These are phyloP conservation scores for Cicer pinnatifidum DNA, from an alignment of 306 rosid genomes.

Conservation along the genomic window DNA sequence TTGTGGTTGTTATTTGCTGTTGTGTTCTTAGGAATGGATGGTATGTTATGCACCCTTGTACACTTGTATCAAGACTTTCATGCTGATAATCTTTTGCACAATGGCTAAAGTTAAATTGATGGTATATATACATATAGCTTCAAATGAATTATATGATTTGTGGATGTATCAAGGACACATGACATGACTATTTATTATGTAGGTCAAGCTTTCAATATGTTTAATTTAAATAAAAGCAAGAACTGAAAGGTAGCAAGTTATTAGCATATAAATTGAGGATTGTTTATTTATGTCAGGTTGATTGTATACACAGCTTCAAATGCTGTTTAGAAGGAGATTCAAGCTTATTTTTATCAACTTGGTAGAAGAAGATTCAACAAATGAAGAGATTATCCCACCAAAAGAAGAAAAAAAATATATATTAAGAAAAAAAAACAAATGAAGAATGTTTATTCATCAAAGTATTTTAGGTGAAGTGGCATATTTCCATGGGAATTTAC, in stretches of 20 bases:
- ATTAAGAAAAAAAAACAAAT: not conserved
- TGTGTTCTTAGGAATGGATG: not conserved
- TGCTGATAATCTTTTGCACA: not conserved
- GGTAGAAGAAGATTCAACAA: slow-evolving; percentile 1
- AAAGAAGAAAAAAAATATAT: not conserved
- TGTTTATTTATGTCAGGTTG: slow-evolving; percentile 11
- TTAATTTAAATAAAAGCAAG: not conserved
- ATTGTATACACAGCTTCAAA: slow-evolving; percentile 2
- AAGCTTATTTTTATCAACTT: not conserved
- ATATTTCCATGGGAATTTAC: not conserved
- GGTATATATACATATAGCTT: not conserved
- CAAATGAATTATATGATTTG: slow-evolving; percentile 19
- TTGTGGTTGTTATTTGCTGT: slow-evolving; percentile 6
- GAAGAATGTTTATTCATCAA: not conserved
- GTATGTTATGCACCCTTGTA: not conserved
- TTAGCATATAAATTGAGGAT: not conserved
- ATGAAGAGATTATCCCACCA: not conserved
- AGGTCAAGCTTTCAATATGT: slow-evolving; percentile 4
- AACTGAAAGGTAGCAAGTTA: not conserved
- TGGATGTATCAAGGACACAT: slow-evolving; percentile 41
- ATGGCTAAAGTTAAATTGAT: not conserved
- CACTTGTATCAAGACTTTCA: not conserved
- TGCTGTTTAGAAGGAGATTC: not conserved
- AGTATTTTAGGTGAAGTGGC: not conserved
- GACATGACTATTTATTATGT: not conserved